Conservation (phyloP, 306 rosid species). For the Quercus robur region DNA sequence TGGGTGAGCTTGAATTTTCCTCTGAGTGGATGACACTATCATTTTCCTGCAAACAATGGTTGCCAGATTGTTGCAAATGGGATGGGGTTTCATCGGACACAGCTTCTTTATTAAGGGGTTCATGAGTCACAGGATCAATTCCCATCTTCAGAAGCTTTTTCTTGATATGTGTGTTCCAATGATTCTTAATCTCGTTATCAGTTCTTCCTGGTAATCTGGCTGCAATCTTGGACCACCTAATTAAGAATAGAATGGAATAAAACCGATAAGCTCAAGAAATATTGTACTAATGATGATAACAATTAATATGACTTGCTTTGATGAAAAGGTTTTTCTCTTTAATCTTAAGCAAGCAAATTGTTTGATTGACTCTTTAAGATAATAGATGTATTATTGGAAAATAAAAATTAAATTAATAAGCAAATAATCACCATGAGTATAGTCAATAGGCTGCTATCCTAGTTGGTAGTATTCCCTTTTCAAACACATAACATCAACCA, state of each 20-base stretch:
- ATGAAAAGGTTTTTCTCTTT: neutral
- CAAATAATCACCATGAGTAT: no score
- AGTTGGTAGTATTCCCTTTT: neutral
- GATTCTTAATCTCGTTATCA: conserved; percentile 87
- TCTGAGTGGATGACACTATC: conserved; percentile 31
- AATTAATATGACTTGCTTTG: neutral
- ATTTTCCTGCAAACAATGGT: conserved; percentile 6
- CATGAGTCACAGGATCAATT: conserved; percentile 82
- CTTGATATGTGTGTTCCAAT: conserved; percentile 95
- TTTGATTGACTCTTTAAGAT: no score
- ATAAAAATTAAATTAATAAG: no score
- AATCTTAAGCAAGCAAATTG: neutral
- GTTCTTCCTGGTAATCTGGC: conserved; percentile 85
- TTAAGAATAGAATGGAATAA: neutral
- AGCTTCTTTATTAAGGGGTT: conserved; percentile 55
- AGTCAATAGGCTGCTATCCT: no score
- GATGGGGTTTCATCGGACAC: conserved; percentile 30
- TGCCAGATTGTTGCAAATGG: conserved; percentile 23
- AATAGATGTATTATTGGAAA: no score
- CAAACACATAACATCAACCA: neutral
- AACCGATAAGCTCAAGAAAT: neutral
- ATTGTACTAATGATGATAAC: neutral
- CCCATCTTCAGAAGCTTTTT: conserved; percentile 88
- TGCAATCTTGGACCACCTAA: conserved; percentile 95
- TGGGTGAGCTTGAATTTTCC: conserved; percentile 50